Conservation (phyloP, 2,329 filamentous ascomycete genomes). For the Trichophyton rubrum region DNA sequence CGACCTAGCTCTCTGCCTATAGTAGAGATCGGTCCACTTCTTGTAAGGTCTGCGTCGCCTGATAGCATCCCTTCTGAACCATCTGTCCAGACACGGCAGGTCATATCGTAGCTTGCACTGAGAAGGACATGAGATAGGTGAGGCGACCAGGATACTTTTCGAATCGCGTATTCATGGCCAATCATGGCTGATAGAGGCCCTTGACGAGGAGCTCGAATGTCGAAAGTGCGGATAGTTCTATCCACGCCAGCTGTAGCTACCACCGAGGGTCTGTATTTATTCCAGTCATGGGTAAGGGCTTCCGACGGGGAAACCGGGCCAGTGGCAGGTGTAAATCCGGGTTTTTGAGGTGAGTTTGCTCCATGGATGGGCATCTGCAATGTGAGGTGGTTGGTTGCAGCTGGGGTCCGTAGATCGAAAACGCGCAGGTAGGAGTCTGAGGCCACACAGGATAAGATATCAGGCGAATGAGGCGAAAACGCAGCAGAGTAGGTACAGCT, state of each 20-base stretch:
- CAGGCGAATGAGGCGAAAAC: slow-evolving; percentile 78
- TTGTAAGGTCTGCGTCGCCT: slow-evolving; percentile 28
- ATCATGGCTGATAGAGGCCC: slow-evolving; percentile 62
- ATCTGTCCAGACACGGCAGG: slow-evolving; percentile 85
- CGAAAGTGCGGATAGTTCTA: slow-evolving; percentile 73
- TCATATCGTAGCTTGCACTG: slow-evolving; percentile 96
- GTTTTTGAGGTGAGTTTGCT: slow-evolving; percentile 37
- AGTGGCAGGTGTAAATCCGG: slow-evolving; percentile 23
- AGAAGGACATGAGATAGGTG: slow-evolving; percentile 81
- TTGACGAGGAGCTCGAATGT: slow-evolving; percentile 62
- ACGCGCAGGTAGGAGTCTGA: slow-evolving; percentile 81
- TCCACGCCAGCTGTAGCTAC: slow-evolving; percentile 86
- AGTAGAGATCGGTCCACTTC: slow-evolving; percentile 27
- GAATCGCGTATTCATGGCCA: slow-evolving; percentile 84
- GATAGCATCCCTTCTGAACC: slow-evolving; percentile 38
- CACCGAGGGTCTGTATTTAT: slow-evolving; percentile 81
- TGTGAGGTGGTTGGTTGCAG: slow-evolving; percentile 76
- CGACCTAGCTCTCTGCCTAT: slow-evolving; percentile 63
- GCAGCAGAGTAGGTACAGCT: slow-evolving; percentile 88
- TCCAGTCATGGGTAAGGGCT: slow-evolving; percentile 94
- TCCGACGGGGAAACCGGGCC: slow-evolving; percentile 54
- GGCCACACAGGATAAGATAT: slow-evolving; percentile 73
- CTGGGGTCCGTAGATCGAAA: slow-evolving; percentile 83
- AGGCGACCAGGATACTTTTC: slow-evolving; percentile 79
- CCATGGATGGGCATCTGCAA: slow-evolving; percentile 73